Base-by-base conservation (phyloP, 768 basidiomycete species). In the Dendrothele bispora region DNA sequence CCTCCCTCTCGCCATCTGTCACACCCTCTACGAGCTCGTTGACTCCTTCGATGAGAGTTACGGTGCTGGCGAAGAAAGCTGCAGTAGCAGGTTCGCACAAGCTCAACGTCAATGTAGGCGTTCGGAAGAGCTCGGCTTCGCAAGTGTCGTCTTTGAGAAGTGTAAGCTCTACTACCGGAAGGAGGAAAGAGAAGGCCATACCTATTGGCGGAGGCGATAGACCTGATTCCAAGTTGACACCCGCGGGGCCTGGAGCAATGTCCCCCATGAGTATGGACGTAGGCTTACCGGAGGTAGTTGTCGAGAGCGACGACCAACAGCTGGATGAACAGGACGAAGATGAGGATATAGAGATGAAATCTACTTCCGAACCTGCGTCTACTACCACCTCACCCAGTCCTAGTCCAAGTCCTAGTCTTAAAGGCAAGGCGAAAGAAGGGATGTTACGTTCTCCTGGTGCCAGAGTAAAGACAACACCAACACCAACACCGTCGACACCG, bases 221-320 rank as follows among this genome's bases (percentile, higher is more conserved):
- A 15, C 87, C 87, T 2, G 88, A 90, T 54, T 88, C 86, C 5
- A 88, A 89, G 57, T 70, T 88, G 7, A 85, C 84, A 2, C 85
- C 85, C 17, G 71, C 47, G 8, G 39, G 40, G 17, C 39, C 39
- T 3, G 17, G 17, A 22, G 14, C 39, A 15, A n/a, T n/a, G 39
- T 39, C 39, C 39, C 5, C 24, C 39, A 17, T 21, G 26, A 18
- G 26, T 1, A 32, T 29, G 4, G 27, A 44, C 17, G 29, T 32
- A 20, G 26, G 26, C 29, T 24, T 28, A 14, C 46, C 46, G 18
- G 29, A 4, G 26, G n/a, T 43, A 17, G 36, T 29, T 22, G 21
- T 41, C 15, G 20, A 21, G 10, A 27, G 37, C 10, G 48, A 45
- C 3, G 35, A 44, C 30, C 28, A 50, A 30, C 36, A 43, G 12